A percentile compares a stretch with the other conserved stretches of the same genome.
These are phyloP conservation scores for Aspergillus thermomutatus DNA, from an alignment of 2,329 filamentous ascomycete genomes.

Conservation along the genomic window DNA sequence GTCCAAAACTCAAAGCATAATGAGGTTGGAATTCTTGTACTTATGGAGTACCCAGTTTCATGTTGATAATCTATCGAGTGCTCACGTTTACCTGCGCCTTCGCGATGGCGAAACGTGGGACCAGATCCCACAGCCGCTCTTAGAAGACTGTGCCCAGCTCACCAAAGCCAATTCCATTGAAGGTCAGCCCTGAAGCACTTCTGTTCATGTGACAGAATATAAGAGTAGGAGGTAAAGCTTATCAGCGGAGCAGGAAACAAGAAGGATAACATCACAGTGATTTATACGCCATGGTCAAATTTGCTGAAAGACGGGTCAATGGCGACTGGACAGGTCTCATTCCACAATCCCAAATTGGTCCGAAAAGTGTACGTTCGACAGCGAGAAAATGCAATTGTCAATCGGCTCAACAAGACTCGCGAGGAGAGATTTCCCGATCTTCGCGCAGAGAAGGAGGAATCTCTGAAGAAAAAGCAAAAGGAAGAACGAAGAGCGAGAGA, in stretches of 20 bases:
- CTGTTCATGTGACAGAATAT: not conserved
- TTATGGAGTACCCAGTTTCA: constrained; percentile 65
- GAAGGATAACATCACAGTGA: constrained; percentile 93
- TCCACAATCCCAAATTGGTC: constrained; percentile 82
- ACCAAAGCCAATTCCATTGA: constrained; percentile 99
- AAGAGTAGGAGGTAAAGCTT: constrained; percentile 4
- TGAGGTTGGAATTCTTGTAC: not conserved
- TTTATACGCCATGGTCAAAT: constrained; percentile 98
- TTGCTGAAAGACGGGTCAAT: constrained; percentile 93
- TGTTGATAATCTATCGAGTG: constrained; percentile 93
- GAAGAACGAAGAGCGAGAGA: constrained; percentile 53
- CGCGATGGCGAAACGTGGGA: constrained; percentile 80
- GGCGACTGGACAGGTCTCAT: constrained; percentile 91
- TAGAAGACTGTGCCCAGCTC: constrained; percentile 89
- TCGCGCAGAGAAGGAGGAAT: constrained; percentile 74
- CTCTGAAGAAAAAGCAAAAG: constrained; percentile 66
- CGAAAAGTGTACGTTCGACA: constrained; percentile 75
- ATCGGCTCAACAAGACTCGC: constrained; percentile 96
- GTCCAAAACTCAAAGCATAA: not conserved
- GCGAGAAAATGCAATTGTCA: constrained; percentile 87
- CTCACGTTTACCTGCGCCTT: constrained; percentile 91
- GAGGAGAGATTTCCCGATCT: constrained; percentile 85
- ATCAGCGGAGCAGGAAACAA: constrained; percentile 70
- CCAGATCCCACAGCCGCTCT: constrained; percentile 66
- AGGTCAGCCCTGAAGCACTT: constrained; percentile 49